A percentile compares a stretch with the other conserved stretches of the same genome.
Conservation (phyloP, 805 yeast species). For the Suhomyces kilbournensis region DNA sequence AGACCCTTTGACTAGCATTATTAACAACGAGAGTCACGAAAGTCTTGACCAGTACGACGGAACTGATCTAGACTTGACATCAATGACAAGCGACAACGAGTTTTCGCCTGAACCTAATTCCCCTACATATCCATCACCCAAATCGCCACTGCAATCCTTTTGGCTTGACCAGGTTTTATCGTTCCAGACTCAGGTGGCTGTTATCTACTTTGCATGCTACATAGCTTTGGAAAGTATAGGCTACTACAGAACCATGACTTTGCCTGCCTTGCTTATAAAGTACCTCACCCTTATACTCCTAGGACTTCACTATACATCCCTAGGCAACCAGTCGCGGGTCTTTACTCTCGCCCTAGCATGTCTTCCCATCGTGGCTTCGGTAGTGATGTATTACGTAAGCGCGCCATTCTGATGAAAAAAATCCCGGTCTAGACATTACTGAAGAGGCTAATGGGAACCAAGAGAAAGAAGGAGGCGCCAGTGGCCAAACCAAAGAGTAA, state of each 20-base stretch:
- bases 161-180: neutral
- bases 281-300: neutral
- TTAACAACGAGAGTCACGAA: neutral
- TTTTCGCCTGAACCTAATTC: neutral
- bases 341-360: neutral
- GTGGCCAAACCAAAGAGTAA: slow-evolving; percentile 17
- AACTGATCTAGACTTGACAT: neutral
- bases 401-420: neutral
- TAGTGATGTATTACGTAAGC: neutral
- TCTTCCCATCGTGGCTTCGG: neutral
- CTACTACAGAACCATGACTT: neutral
- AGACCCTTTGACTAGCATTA: neutral
- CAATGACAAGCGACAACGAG: neutral
- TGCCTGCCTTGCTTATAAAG: neutral
- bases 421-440: neutral
- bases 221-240: neutral
- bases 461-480: slow-evolving; percentile 10
- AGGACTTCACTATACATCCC: neutral
- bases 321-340: neutral
- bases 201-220: neutral
- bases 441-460: slow-evolving; percentile 8
- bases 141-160: neutral
- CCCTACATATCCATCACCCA: neutral
- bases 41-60: neutral
- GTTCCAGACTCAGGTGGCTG: neutral